phyloP scores from a whole-genome alignment of 2,329 filamentous ascomycete genomes.

The Juglanconis sp. region DNA sequence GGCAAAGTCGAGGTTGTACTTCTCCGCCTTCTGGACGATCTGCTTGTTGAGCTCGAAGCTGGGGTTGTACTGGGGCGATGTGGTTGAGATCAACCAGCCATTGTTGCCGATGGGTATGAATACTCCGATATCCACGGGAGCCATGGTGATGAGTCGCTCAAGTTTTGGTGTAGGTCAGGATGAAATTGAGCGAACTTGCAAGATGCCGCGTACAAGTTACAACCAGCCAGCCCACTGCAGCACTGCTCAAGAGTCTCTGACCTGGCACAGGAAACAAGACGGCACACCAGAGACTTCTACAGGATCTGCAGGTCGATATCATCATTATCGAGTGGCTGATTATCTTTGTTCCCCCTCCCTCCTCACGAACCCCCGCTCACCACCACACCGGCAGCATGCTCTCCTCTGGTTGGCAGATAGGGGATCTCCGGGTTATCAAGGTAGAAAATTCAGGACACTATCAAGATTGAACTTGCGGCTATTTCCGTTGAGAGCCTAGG shows the following conservation, averaged over 20 bases:
- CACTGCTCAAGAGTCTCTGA: too few relatives aligned
- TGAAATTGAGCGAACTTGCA: too few relatives aligned
- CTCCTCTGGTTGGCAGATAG: neutral
- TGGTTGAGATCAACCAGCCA: neutral
- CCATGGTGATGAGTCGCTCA: neutral
- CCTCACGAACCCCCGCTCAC: neutral
- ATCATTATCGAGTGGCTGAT: neutral
- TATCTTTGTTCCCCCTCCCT: neutral
- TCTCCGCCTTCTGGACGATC: neutral
- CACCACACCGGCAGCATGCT: neutral
- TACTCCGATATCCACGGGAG: neutral
- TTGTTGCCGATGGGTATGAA: conserved; percentile 6
- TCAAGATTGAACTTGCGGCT: neutral
- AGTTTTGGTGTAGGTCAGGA: too few relatives aligned
- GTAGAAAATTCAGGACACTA: neutral
- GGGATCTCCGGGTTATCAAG: neutral
- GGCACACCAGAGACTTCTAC: too few relatives aligned
- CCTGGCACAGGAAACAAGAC: too few relatives aligned
- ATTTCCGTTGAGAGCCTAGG: neutral
- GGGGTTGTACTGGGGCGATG: conserved; percentile 1
- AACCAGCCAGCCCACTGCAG: too few relatives aligned
- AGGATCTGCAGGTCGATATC: too few relatives aligned
- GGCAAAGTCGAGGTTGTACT: conserved; percentile 5
- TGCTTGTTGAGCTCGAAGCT: conserved; percentile 3
- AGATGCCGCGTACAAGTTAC: too few relatives aligned